These are phyloP conservation scores for Diaporthe nobilis DNA, from an alignment of 2,329 filamentous ascomycete species.

Conservation along the genomic window DNA sequence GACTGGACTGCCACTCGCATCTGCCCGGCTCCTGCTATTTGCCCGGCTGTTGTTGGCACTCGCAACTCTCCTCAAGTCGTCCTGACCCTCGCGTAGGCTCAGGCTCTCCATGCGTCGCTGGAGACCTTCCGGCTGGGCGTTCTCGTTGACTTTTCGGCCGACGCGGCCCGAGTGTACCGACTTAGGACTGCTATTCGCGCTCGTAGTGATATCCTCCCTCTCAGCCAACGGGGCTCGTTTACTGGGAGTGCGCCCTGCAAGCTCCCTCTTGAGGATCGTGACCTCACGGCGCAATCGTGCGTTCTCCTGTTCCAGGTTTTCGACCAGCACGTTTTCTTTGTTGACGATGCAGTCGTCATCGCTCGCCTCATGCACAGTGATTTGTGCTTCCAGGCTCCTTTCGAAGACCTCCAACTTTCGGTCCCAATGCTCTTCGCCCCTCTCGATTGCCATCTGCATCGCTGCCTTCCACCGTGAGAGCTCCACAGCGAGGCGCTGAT, in stretches of 20 bases:
- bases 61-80: constrained; percentile 31
- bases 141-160: constrained; percentile 29
- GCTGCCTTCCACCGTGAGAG: constrained; percentile 85
- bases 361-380: constrained; percentile 60
- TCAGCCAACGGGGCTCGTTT: constrained; percentile 71
- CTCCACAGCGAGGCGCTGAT: constrained; percentile 80
- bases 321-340: constrained; percentile 74
- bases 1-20: constrained; percentile 57
- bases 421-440: constrained; percentile 87
- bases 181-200: constrained; percentile 34
- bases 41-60: constrained; percentile 46
- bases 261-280: constrained; percentile 74
- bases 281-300: constrained; percentile 77
- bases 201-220: constrained; percentile 60
- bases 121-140: constrained; percentile 50
- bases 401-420: constrained; percentile 79
- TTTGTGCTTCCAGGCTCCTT: constrained; percentile 62
- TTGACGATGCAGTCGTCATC: constrained; percentile 61
- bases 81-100: constrained; percentile 57
- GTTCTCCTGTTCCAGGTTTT: constrained; percentile 80
- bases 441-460: constrained; percentile 83
- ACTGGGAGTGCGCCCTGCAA: constrained; percentile 73
- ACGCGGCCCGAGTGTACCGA: constrained; percentile 6
- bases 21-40: constrained; percentile 30
- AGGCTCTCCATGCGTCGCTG: constrained; percentile 66